These are phyloP conservation scores for Kwoniella shandongensis DNA, from an alignment of 768 basidiomycete species.

Conservation along the genomic window DNA sequence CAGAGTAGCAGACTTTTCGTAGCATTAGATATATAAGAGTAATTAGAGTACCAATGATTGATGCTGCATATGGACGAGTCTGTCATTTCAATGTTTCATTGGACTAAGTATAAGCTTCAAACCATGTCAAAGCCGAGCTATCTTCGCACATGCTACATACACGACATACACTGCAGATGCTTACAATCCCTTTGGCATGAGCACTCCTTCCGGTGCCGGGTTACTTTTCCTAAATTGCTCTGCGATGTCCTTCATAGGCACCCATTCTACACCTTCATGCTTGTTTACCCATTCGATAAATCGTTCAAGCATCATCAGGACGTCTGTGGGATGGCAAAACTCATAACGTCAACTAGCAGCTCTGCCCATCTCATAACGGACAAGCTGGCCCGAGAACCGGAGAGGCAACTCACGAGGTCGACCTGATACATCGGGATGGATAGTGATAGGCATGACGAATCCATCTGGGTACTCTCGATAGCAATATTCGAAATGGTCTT, in stretches of 20 bases:
- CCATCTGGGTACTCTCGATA: constrained; percentile 56
- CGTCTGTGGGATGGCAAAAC: constrained; percentile 59
- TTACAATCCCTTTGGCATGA: constrained; percentile 61
- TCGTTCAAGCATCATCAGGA: constrained; percentile 73
- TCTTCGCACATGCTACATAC: too few relatives aligned
- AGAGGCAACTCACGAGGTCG: constrained; percentile 46
- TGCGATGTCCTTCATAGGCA: constrained; percentile 68
- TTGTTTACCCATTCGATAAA: constrained; percentile 75
- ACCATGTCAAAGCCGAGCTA: too few relatives aligned
- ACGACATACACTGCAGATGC: too few relatives aligned
- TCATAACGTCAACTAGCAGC: neutral
- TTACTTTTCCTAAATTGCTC: constrained; percentile 63
- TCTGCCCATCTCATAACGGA: neutral
- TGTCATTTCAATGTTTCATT: too few relatives aligned
- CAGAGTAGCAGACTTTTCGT: too few relatives aligned
- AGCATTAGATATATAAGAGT: too few relatives aligned
- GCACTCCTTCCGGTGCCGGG: constrained; percentile 58
- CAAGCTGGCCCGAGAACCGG: neutral
- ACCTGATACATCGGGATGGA: constrained; percentile 76
- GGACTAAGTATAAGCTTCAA: too few relatives aligned
- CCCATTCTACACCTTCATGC: constrained; percentile 70
- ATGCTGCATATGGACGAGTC: too few relatives aligned
- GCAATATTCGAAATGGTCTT: constrained; percentile 69
- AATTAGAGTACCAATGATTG: too few relatives aligned
- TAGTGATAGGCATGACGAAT: constrained; percentile 66